Evolutionary conservation across 129 eudicot species (phyloP), one percentile per base, ranked within the genome.

Genomic region (Pseudognaphalium luteoalbum): DNA sequence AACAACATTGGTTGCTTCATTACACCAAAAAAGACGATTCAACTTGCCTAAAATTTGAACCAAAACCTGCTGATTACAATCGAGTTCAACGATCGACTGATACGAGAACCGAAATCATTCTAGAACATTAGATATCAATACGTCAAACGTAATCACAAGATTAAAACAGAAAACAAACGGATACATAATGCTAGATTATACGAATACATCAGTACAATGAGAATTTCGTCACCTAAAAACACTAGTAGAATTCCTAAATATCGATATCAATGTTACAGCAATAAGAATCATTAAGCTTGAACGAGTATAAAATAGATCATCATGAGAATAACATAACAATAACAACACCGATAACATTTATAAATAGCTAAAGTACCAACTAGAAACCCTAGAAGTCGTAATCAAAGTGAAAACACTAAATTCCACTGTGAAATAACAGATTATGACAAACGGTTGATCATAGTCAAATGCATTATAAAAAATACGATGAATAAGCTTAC

Each of bases 401-500:
- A 57, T 57, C 63, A 2, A 21, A 1, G 28, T 57, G 22, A 57
- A 6, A 17, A 16, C 25, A 19, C 28, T 19, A 57, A 57, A 57
- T 57, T 57, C 28, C 28, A 57, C 12, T 19, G 29, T 17, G 4
- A 6, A 20, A 21, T 4, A 21, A 57, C 25, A 57, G 19, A 57
- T 19, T 6, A 7, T 5, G 28, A 17, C 63, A 19, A 57, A 57
- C 7, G 28, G 25, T 57, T 17, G 63, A 57, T 57, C 28, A 17
- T 57, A 57, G 28, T 17, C 67, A 72, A 56, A 56, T 33, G 35
- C 21, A 21, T 0, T 17, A 12, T 6, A 57, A 29, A n/a, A 54
- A 21, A 16, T n/a, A 25, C n/a, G 10, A 33, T 19, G 12, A 39
- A 39, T 14, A 72, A n/a, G 52, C 76, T 54, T 76, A 76, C 80